Evolutionary conservation across 148 eudicot genomes (phyloP), one percentile per base, ranked within the genome.

Genomic region (Rhododendron ferrugineum): DNA sequence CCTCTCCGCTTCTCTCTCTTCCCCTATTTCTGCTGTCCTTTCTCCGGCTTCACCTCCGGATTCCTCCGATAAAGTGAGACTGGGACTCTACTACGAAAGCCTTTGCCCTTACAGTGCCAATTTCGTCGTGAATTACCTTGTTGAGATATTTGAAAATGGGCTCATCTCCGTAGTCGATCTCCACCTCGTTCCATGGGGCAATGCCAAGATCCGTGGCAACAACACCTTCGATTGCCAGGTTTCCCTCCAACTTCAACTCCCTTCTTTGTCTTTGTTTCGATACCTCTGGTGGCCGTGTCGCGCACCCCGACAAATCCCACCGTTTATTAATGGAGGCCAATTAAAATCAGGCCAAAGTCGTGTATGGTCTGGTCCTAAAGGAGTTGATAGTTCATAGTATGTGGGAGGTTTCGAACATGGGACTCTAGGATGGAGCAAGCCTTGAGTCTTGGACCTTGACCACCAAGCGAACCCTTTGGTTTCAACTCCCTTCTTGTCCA

Each of bases 171-270:
- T 93, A 50, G 91, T 92, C 62, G 94, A 91, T 84, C 92, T 93
- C 85, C 86, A 88, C 47, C 89, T 93, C 56, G 89, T 85, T 50
- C 98, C 98, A 50, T 94, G 95, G 93, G 95, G 97, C 70, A 95
- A 94, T 88, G 93, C 95, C 79, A 88, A 84, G 85, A 74, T 94
- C 78, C 75, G 37, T 32, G 85, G 64, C 80, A 85, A 88, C 81
- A 20, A 37, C 56, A 88, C 92, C 87, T 85, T 95, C 85, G 60
- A 49, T 87, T 94, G 98, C 85, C 95, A 94, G 94, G 95, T 93
- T 70, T 70, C 20, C 75, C 20, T 30, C 75, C 36, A 15, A n/a
- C 47, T 42, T 68, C 14, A 50, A 42, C 70, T 23, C 54, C 58
- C 49, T 40, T 40, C 1, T 20, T 22, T 22, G 10, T 32, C 15